Conservation (phyloP, 2,329 filamentous ascomycete species). For the Stylonectria norvegica region DNA sequence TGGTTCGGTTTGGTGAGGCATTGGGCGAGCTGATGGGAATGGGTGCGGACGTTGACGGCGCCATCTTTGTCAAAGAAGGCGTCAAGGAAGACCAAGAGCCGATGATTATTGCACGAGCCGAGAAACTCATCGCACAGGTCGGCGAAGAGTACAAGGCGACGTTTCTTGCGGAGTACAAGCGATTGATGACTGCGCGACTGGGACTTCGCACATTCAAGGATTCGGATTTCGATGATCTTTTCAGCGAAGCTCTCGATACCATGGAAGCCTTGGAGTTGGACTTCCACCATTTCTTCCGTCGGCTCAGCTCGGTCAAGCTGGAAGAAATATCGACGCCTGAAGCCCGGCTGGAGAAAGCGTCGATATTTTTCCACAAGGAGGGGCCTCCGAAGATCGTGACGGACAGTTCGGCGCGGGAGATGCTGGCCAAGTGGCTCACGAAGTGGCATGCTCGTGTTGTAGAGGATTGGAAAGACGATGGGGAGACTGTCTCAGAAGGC, state of each 20-base stretch:
- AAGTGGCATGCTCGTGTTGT: constrained; percentile 68
- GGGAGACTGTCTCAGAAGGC: constrained; percentile 33
- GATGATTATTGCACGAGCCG: constrained; percentile 72
- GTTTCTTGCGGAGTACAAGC: constrained; percentile 86
- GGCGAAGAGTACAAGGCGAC: constrained; percentile 87
- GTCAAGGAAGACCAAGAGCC: constrained; percentile 61
- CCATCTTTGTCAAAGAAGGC: constrained; percentile 68
- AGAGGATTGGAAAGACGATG: constrained; percentile 69
- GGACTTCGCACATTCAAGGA: constrained; percentile 69
- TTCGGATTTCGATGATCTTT: constrained; percentile 74
- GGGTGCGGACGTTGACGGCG: constrained; percentile 67
- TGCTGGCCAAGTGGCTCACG: constrained; percentile 76
- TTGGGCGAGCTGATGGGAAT: constrained; percentile 84
- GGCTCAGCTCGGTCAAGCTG: constrained; percentile 63
- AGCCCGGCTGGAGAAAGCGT: constrained; percentile 59
- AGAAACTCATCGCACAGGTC: constrained; percentile 73
- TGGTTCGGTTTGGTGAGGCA: constrained; percentile 85
- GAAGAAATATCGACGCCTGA: constrained; percentile 63
- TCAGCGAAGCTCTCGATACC: constrained; percentile 77
- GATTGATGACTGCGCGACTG: constrained; percentile 74
- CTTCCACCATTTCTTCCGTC: constrained; percentile 91
- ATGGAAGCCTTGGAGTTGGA: constrained; percentile 82
- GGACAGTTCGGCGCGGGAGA: constrained; percentile 61
- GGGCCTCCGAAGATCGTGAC: constrained; percentile 57
- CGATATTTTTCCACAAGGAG: constrained; percentile 76